Base-by-base conservation (phyloP, 176 grass and related monocot genomes). In the Elaeis guineensis region DNA sequence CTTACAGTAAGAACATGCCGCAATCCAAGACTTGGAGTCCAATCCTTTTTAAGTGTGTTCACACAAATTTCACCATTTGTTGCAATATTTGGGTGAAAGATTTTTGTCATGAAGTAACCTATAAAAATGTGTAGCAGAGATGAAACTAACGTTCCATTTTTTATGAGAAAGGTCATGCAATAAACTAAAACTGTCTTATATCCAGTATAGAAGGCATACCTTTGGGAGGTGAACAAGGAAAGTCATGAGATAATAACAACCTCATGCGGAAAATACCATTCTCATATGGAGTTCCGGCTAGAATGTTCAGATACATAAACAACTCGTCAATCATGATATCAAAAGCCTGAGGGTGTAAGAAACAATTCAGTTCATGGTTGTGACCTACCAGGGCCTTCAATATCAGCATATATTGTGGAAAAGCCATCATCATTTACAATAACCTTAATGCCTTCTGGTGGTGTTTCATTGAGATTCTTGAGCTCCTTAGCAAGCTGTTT, bases 61-160 rank as follows among this genome's bases (percentile, higher is more conserved):
- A 97, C 84, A 85, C 92, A 91, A 66, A 97, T 92, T 71, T 97
- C 87, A 55, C 87, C 93, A 78, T 78, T 78, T 55, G 76, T 82
- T 72, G 93, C 83, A 71, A 97, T 89, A 69, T 97, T 89, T 28
- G 93, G 93, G 78, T 91, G 93, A 66, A 97, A 97, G 73, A 91
- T 91, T 78, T 97, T 97, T 9, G 87, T 97, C 66, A 85, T 56
- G 56, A 97, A 97, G 70, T 83, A 89, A 29, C 87, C 93, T 97
- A 62, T 59, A 69, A 53, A 76, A 55, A 28, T n/a, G 35, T 49
- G 62, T 20, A 62, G 17, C 24, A 19, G 1, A 50, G 9, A 44
- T 44, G 35, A 21, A 59, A 55, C 19, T 7, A 17, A 5, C 18
- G 55, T 44, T 44, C 35, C 35, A 44, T 44, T 44, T 12, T 9